Evolutionary conservation across 768 basidiomycete genomes (phyloP).

Genomic region (Naganishia friedmannii): DNA sequence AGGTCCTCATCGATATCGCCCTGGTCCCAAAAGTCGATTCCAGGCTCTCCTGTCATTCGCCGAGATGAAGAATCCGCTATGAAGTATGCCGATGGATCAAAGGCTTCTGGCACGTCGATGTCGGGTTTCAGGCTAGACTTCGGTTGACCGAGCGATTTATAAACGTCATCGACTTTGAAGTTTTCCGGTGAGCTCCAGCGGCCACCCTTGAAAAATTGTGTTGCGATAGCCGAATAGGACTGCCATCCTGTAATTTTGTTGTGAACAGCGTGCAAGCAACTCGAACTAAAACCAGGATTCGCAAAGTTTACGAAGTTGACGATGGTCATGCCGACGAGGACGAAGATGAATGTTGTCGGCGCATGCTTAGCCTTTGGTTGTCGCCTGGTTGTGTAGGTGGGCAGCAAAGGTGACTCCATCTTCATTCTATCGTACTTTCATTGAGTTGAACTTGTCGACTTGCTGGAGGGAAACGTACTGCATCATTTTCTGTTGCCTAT

Average conservation of each 20-base stretch:
- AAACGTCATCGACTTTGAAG: background rate
- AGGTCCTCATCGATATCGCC: constrained; percentile 3
- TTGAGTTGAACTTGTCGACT: background rate
- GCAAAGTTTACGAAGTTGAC: constrained; percentile 1
- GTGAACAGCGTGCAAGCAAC: background rate
- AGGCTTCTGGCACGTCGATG: background rate
- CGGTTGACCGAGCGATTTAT: background rate
- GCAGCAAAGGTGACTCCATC: background rate
- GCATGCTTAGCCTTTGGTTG: background rate
- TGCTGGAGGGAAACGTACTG: no score
- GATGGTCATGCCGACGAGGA: background rate
- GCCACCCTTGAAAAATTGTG: background rate
- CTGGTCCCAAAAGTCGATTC: constrained; percentile 1
- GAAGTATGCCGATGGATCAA: background rate
- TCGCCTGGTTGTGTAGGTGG: background rate
- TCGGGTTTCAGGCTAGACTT: background rate
- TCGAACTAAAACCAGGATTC: background rate
- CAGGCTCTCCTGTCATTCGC: constrained; percentile 3
- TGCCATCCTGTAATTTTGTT: background rate
- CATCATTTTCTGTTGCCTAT: no score
- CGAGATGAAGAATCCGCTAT: background rate
- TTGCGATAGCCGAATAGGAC: background rate
- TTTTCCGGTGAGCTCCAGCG: background rate
- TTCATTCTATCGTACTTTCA: background rate
- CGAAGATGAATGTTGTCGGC: background rate